These are phyloP conservation scores for Hericium rajendrae DNA, from an alignment of 768 basidiomycete genomes.

Conservation along the genomic window DNA sequence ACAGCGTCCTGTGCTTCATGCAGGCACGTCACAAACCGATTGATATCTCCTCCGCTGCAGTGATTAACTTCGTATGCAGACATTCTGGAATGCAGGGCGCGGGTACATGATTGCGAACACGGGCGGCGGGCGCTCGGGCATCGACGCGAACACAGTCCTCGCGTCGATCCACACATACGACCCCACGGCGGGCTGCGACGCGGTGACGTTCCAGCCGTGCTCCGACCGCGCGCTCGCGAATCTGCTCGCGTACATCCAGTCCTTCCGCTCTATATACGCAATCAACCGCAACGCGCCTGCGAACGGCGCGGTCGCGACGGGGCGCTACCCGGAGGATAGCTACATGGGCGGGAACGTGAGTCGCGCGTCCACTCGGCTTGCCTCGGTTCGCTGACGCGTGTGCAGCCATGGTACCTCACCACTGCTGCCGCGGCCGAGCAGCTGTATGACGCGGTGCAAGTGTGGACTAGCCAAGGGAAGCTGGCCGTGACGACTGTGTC, in stretches of 20 bases:
- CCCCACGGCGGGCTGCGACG: slow-evolving; percentile 58
- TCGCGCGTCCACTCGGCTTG: background rate
- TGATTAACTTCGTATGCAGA: slow-evolving; percentile 27
- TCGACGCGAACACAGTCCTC: slow-evolving; percentile 33
- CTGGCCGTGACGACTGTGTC: slow-evolving; percentile 50
- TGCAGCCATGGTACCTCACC: slow-evolving; percentile 70
- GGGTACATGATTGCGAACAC: slow-evolving; percentile 65
- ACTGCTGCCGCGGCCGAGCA: slow-evolving; percentile 67
- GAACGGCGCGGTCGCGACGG: slow-evolving; percentile 53
- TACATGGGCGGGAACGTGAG: slow-evolving; percentile 66
- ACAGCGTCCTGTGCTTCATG: slow-evolving; percentile 59
- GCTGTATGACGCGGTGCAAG: slow-evolving; percentile 58
- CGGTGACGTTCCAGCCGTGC: slow-evolving; percentile 71
- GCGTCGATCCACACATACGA: slow-evolving; percentile 72
- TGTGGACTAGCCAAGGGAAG: slow-evolving; percentile 47
- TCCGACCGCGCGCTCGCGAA: slow-evolving; percentile 67
- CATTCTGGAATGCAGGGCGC: slow-evolving; percentile 59
- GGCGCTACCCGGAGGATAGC: slow-evolving; percentile 65
- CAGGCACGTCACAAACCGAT: slow-evolving; percentile 31
- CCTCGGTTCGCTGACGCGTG: background rate
- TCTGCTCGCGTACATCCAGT: slow-evolving; percentile 57
- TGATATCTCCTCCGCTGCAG: no score
- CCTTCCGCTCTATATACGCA: slow-evolving; percentile 56
- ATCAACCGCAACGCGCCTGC: slow-evolving; percentile 51
- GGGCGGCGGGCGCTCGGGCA: slow-evolving; percentile 60